Conservation (phyloP, 2,329 filamentous ascomycete genomes). For the Akanthomyces lecanii region DNA sequence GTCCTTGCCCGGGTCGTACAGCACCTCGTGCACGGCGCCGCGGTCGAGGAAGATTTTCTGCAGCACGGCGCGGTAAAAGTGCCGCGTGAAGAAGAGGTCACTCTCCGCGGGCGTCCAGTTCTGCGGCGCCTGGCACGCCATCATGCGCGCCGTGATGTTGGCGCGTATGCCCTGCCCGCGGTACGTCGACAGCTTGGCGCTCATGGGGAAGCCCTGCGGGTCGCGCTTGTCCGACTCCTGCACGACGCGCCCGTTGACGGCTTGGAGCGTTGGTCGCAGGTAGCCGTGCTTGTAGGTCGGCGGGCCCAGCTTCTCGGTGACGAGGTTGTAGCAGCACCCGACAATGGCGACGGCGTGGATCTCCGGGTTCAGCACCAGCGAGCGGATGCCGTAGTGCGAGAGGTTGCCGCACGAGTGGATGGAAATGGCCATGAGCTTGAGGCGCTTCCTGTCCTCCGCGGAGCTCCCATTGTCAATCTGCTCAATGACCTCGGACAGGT, state of each 20-base stretch:
- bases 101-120: conserved; percentile 87
- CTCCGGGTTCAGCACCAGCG: conserved; percentile 75
- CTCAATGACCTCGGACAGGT: conserved; percentile 63
- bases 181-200: conserved; percentile 59
- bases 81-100: conserved; percentile 82
- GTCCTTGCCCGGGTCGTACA: conserved; percentile 31
- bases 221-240: conserved; percentile 70
- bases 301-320: conserved; percentile 84
- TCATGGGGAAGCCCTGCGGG: conserved; percentile 93
- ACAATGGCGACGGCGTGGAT: conserved; percentile 92
- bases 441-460: conserved; percentile 30
- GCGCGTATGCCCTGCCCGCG: conserved; percentile 63
- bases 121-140: conserved; percentile 91
- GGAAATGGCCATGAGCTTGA: conserved; percentile 77
- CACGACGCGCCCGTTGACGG: conserved; percentile 63
- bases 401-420: conserved; percentile 97
- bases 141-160: conserved; percentile 96
- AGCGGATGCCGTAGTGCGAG: conserved; percentile 89
- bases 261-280: conserved; percentile 64
- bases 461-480: conserved; percentile 44
- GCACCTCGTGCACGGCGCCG: conserved; percentile 64
- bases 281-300: conserved; percentile 81
- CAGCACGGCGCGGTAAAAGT: conserved; percentile 86
- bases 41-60: conserved; percentile 90
- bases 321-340: conserved; percentile 95